Conservation (phyloP, 2,329 filamentous ascomycete species). For the Rhexocercosporidium sp. region DNA sequence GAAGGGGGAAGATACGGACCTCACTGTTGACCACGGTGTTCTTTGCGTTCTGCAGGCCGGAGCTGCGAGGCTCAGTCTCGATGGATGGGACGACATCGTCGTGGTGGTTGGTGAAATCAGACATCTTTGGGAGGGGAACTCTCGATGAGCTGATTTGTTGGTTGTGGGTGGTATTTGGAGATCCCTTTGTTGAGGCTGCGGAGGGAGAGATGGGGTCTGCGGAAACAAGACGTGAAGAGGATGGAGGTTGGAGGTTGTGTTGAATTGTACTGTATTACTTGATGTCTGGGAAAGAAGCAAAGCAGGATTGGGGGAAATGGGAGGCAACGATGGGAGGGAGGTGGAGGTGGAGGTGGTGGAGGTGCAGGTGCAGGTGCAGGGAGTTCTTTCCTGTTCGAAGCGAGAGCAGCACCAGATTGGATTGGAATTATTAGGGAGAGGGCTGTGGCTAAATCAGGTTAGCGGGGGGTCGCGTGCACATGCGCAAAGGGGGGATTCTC, state of each 20-base stretch:
- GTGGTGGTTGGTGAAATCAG: slow-evolving; percentile 28
- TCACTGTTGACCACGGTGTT: slow-evolving; percentile 36
- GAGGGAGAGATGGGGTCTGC: not conserved
- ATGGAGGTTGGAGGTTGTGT: slow-evolving; percentile 11
- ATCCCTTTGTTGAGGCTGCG: slow-evolving; percentile 14
- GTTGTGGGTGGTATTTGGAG: too few species aligned
- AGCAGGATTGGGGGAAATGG: not conserved
- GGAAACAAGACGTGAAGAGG: not conserved
- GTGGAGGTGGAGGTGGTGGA: not conserved
- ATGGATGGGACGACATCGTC: slow-evolving; percentile 34
- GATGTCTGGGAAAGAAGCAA: too few species aligned
- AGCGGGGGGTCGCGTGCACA: slow-evolving; percentile 22
- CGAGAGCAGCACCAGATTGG: not conserved
- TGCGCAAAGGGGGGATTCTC: too few species aligned
- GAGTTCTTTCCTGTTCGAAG: not conserved
- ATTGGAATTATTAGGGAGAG: not conserved
- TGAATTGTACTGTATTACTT: too few species aligned
- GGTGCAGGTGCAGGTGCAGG: not conserved
- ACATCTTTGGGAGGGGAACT: slow-evolving; percentile 30
- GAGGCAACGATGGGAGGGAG: slow-evolving; percentile 15
- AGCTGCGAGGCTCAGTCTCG: slow-evolving; percentile 28
- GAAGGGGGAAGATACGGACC: slow-evolving; percentile 29
- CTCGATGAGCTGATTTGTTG: slow-evolving; percentile 15
- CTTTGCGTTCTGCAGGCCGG: slow-evolving; percentile 34
- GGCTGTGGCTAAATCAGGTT: slow-evolving; percentile 7